A percentile compares a stretch with the other conserved stretches of the same genome.
phyloP scores from a whole-genome alignment of 768 basidiomycete genomes.

The Udeniomyces megalosporus region DNA sequence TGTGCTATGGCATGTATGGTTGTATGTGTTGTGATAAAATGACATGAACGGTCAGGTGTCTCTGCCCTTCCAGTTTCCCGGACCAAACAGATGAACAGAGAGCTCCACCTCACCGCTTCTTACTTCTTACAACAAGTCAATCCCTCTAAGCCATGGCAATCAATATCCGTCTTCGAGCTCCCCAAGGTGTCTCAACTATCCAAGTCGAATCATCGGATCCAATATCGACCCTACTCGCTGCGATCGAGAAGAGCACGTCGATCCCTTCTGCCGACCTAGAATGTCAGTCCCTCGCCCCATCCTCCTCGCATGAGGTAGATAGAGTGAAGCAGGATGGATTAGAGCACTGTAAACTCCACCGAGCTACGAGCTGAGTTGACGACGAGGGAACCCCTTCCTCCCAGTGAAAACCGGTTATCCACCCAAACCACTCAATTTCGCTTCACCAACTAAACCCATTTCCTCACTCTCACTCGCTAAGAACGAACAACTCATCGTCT shows the following conservation, averaged over 20 bases:
- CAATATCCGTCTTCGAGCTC: slow-evolving; percentile 57
- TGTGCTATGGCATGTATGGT: no score
- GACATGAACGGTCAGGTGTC: no score
- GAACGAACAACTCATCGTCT: slow-evolving; percentile 80
- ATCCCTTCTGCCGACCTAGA: slow-evolving; percentile 65
- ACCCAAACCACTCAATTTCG: slow-evolving; percentile 50
- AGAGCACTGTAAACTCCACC: not conserved
- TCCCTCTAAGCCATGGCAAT: not conserved
- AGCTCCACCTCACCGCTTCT: no score
- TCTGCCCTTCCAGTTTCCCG: no score
- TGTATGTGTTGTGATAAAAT: no score
- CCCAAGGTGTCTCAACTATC: slow-evolving; percentile 64
- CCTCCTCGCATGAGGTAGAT: no score
- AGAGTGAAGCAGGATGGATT: no score
- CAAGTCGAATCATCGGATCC: slow-evolving; percentile 49
- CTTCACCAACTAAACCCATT: slow-evolving; percentile 51
- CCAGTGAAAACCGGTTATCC: slow-evolving; percentile 53
- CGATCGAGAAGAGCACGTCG: slow-evolving; percentile 48
- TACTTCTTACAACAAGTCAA: no score
- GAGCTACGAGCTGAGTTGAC: not conserved
- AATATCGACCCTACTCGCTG: slow-evolving; percentile 57
- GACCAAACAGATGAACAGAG: no score
- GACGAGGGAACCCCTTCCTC: not conserved
- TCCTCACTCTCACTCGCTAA: slow-evolving; percentile 55
- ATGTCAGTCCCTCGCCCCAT: slow-evolving; percentile 37